Base-by-base conservation (phyloP, 2,329 filamentous ascomycete genomes). In the Mariannaea sp. region DNA sequence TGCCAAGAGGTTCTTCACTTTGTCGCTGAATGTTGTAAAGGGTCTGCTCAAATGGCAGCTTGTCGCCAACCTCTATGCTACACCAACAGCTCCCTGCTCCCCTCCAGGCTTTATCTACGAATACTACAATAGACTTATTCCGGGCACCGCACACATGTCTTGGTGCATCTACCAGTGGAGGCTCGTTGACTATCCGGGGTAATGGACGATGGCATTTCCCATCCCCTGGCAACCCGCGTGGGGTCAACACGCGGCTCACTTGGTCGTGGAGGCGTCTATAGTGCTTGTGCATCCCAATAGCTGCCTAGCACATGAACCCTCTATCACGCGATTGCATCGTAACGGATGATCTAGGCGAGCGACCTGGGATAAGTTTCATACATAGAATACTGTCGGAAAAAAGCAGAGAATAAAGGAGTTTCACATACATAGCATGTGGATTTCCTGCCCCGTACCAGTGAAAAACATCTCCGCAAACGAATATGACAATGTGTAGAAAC, bases 101-200 rank as follows among this genome's bases (percentile, higher is more conserved):
- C 29, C 13, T 13, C 29, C 29, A 29, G 7, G 12, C 12, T 12
- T 29, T 29, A 29, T 29, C 26, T 29, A 7, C 12, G 26, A 29
- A 29, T 29, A 29, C n/a, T n/a, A n/a, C n/a, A n/a, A n/a, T 24
- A 32, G 13, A 12, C 13, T 12, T 8, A 32, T 7, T 17, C 12
- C 14, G 12, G 14, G 13, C 33, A 36, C 16, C 14, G 7, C 14
- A 12, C 22, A 22, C 27, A 10, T 26, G 41, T 38, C 12, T 26
- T 48, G 38, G 45, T 48, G 49, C 33, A 33, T 54, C 51, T 43
- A 35, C 39, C 33, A 32, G 39, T 54, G 51, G 51, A 49, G 51
- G 51, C 51, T 48, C 36, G 32, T 12, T 49, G 40, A 33, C 26
- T 41, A 49, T 45, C 51, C 39, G 51, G 51, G 51, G 51, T 54